These are phyloP conservation scores for Tylopilus plumbeoviolaceoides DNA, from an alignment of 768 basidiomycete species.

Conservation along the genomic window DNA sequence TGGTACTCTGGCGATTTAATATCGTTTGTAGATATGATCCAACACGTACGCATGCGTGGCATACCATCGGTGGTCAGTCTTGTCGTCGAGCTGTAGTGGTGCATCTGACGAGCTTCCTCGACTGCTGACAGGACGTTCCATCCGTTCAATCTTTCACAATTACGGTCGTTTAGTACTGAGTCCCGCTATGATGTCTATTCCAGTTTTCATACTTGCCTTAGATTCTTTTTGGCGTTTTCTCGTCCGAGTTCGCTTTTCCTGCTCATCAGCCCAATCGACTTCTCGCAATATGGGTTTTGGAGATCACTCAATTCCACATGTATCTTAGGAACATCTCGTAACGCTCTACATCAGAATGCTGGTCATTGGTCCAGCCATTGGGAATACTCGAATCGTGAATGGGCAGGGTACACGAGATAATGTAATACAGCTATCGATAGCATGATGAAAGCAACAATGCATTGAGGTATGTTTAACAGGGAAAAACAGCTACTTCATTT, in stretches of 20 bases:
- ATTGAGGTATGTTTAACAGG: background rate
- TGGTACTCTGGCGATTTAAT: background rate
- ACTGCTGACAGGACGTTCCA: constrained; percentile 4
- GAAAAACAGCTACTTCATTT: background rate
- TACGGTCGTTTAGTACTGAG: constrained; percentile 29
- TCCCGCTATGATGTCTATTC: constrained; percentile 24
- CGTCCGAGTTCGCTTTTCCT: constrained; percentile 8
- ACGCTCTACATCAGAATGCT: constrained; percentile 9
- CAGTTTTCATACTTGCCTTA: constrained; percentile 12
- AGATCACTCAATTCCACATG: constrained; percentile 7
- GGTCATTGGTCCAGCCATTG: constrained; percentile 6
- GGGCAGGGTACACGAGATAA: background rate
- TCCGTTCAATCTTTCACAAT: constrained; percentile 23
- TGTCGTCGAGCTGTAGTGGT: background rate
- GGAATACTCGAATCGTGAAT: background rate
- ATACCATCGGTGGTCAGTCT: constrained; percentile 19
- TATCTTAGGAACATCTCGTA: constrained; percentile 8
- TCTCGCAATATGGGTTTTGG: background rate
- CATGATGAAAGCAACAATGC: constrained; percentile 5
- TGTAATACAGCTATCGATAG: background rate
- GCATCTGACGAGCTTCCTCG: background rate
- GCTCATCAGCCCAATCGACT: background rate
- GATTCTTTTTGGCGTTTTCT: constrained; percentile 18
- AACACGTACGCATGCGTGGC: constrained; percentile 21
- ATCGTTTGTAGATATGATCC: constrained; percentile 22